Evolutionary conservation across 2,329 filamentous ascomycete species (phyloP).

Genomic region (Alternaria burnsii): DNA sequence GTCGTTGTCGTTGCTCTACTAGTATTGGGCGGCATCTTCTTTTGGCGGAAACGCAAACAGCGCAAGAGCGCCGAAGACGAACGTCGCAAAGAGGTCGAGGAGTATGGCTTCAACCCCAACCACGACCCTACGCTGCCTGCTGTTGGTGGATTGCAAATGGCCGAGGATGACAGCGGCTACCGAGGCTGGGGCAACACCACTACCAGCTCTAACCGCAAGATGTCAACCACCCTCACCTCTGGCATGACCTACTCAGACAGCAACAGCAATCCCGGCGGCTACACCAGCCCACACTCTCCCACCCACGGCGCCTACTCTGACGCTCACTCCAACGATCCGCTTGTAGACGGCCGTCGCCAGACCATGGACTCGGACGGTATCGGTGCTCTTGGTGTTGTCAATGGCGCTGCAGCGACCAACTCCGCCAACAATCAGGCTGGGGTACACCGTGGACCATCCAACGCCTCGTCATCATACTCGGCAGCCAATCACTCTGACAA

Average conservation of each 20-base stretch:
- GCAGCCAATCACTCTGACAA: slow-evolving; percentile 76
- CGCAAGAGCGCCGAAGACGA: slow-evolving; percentile 86
- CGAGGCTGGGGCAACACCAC: slow-evolving; percentile 92
- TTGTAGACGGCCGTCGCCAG: slow-evolving; percentile 61
- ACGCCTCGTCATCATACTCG: slow-evolving; percentile 96
- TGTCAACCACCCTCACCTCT: slow-evolving; percentile 88
- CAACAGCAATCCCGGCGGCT: slow-evolving; percentile 63
- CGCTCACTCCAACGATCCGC: slow-evolving; percentile 72
- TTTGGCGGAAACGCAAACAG: slow-evolving; percentile 89
- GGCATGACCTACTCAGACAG: slow-evolving; percentile 76
- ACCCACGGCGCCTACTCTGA: slow-evolving; percentile 72
- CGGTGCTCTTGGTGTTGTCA: slow-evolving; percentile 73
- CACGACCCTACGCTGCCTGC: slow-evolving; percentile 81
- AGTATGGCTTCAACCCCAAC: slow-evolving; percentile 98
- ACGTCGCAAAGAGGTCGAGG: slow-evolving; percentile 93
- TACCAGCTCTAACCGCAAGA: slow-evolving; percentile 74
- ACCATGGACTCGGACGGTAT: slow-evolving; percentile 79
- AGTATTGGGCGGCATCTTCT: slow-evolving; percentile 77
- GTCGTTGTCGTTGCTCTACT: slow-evolving; percentile 87
- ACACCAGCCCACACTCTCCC: slow-evolving; percentile 66
- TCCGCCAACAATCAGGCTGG: slow-evolving; percentile 69
- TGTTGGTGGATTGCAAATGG: slow-evolving; percentile 68
- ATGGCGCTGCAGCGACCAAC: slow-evolving; percentile 59
- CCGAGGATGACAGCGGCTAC: slow-evolving; percentile 80
- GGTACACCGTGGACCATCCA: slow-evolving; percentile 88